A percentile compares a stretch with the other conserved stretches of the same genome.
phyloP scores from a whole-genome alignment of 1,139 yeast genomes.

The Candida tetrigidarum region DNA sequence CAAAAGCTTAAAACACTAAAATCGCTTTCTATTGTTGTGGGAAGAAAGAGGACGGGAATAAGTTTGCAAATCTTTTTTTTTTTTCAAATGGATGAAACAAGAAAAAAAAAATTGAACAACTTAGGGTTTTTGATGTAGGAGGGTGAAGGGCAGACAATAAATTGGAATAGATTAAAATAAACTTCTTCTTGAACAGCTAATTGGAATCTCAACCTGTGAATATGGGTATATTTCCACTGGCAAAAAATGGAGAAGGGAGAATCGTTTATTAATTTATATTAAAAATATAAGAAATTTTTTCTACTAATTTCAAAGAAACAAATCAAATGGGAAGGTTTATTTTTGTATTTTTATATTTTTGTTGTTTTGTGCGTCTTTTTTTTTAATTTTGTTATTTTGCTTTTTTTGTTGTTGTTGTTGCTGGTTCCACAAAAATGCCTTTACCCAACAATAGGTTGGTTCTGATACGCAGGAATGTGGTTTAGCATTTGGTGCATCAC shows the following conservation, averaged over 20 bases:
- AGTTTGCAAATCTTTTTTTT: not conserved
- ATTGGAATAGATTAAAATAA: not conserved
- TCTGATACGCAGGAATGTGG: not conserved
- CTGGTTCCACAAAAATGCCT: not conserved
- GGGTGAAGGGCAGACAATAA: not conserved
- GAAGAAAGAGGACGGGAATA: not conserved
- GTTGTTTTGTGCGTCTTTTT: no score
- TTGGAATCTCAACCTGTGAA: not conserved
- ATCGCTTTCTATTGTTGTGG: not conserved
- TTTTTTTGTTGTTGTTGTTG: no score
- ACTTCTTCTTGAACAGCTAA: not conserved
- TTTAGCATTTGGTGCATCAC: not conserved
- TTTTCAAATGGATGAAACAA: not conserved
- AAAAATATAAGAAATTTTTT: not conserved
- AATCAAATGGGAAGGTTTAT: not conserved
- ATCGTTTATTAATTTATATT: constrained; percentile 4
- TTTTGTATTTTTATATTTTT: not conserved
- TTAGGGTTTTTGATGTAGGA: not conserved
- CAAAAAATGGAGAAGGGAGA: not conserved
- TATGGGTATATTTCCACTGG: not conserved
- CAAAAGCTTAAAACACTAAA: not conserved
- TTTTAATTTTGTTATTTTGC: not conserved
- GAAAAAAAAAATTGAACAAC: no score
- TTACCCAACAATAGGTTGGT: not conserved
- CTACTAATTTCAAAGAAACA: not conserved